phyloP scores from a whole-genome alignment of 2,329 filamentous ascomycete species.

The Magnaporthales sp. region DNA sequence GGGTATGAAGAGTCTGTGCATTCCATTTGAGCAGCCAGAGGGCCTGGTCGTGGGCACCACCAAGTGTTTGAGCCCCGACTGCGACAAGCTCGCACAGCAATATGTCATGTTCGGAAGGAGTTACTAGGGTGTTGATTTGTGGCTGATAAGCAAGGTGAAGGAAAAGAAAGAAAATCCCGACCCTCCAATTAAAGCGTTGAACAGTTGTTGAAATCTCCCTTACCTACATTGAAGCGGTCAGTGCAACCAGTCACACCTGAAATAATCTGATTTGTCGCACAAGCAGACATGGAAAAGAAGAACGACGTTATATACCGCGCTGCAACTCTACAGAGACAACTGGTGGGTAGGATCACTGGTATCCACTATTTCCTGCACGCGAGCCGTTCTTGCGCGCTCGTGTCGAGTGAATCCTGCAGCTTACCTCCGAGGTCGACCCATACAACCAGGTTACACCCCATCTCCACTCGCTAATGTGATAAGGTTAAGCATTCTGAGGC shows the following conservation, averaged over 20 bases:
- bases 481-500: background rate
- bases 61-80: constrained; percentile 88
- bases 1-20: constrained; percentile 67
- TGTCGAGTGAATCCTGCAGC: background rate
- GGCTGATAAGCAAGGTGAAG: background rate
- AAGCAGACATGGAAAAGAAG: background rate
- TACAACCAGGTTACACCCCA: background rate
- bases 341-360: background rate
- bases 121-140: constrained; percentile 32
- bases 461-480: background rate
- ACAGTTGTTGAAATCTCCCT: background rate
- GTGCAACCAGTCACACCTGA: background rate
- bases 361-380: background rate
- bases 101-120: constrained; percentile 91
- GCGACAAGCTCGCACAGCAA: constrained; percentile 63
- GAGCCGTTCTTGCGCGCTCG: background rate
- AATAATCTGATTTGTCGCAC: background rate
- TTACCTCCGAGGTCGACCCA: background rate
- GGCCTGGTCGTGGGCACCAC: constrained; percentile 72
- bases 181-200: background rate
- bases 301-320: background rate
- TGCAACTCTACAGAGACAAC: background rate
- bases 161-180: background rate
- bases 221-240: background rate
- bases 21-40: constrained; percentile 72